Conservation (phyloP, 2,329 filamentous ascomycete genomes). For the Mollisia scopiformis region DNA sequence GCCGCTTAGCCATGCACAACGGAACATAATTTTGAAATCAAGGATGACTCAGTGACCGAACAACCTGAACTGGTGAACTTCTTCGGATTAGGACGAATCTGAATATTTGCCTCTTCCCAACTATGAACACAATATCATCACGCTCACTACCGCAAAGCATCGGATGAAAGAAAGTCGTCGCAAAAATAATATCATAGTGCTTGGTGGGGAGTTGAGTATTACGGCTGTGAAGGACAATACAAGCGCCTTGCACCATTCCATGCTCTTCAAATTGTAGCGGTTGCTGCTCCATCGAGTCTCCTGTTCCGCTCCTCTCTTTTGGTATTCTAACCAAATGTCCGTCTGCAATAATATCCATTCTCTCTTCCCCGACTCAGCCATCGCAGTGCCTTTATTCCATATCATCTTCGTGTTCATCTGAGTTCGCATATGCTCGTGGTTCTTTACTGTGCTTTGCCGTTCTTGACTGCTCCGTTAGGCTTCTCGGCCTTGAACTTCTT, state of each 20-base stretch:
- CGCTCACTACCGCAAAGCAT: neutral
- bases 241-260: neutral
- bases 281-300: neutral
- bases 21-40: no score
- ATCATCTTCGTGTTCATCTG: neutral
- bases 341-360: no score
- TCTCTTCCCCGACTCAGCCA: neutral
- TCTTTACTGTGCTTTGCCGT: slow-evolving; percentile 51
- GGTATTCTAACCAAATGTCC: neutral
- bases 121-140: no score
- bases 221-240: neutral
- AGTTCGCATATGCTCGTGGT: neutral
- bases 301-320: neutral
- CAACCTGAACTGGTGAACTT: no score
- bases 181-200: neutral
- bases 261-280: neutral
- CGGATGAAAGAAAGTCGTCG: neutral
- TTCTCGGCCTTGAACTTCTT: slow-evolving; percentile 70
- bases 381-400: neutral
- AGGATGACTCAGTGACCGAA: no score
- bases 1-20: no score
- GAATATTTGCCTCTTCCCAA: no score
- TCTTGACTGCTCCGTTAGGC: slow-evolving; percentile 42
- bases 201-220: neutral
- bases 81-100: no score